Base-by-base conservation (phyloP, 495 filamentous ascomycete genomes). In the Trichoderma orchidacearum region DNA sequence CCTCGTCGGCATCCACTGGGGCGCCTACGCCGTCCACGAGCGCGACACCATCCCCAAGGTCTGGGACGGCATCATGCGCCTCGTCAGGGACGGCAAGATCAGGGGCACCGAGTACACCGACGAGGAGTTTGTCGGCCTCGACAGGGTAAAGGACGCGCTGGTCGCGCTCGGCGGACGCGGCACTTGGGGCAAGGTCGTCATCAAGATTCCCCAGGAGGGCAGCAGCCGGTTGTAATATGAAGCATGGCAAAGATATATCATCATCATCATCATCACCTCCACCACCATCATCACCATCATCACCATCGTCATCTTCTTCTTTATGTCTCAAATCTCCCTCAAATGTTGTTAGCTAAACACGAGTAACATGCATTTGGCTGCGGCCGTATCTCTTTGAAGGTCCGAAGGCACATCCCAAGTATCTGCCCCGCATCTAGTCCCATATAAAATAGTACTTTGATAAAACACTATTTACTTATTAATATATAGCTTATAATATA, bases 171-270 rank as follows among this genome's bases (percentile, higher is more conserved):
- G 87, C 0, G 78, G 79, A 15, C 73, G 92, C 48, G 89, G 85
- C 62, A 95, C 89, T 0, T 97, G 92, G 92, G 92, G 92, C 0
- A 97, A 97, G 78, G 92, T 96, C 1, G 89, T 97, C 1, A 86
- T 96, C 3, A 86, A 87, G 69, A 77, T 97, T 27, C 81, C 85
- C n/a, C 85, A 90, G 57, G 76, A 81, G 29, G 73, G 75, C 4
- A 74, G 72, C 65, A 85, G 71, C 58, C 77, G 70, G 58, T 34
- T 81, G 63, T 81, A 68, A 57, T 48, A 13, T 11, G 8, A 15
- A 35, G 34, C 5, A 36, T 3, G 34, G 34, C 34, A 15, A 41
- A 41, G 36, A 41, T 21, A 21, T n/a, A n/a, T n/a, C n/a, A n/a
- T n/a, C n/a, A n/a, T n/a, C n/a, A n/a, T n/a, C n/a, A n/a, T n/a